These are phyloP conservation scores for Akebia trifoliata DNA, from an alignment of 164 flowering plant genomes.

Conservation along the genomic window DNA sequence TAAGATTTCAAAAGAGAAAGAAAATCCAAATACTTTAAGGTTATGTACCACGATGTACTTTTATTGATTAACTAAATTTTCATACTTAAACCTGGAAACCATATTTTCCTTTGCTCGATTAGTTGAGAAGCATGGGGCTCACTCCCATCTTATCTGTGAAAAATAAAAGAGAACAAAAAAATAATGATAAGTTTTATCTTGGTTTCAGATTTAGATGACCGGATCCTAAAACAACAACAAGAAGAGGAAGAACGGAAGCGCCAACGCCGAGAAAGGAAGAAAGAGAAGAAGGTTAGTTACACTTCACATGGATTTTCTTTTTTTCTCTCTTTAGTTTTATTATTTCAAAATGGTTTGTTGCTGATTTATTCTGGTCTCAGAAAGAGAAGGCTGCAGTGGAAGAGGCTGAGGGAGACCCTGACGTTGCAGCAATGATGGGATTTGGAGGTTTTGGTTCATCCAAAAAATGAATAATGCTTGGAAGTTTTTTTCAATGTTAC, in stretches of 20 bases:
- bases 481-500: too few relatives aligned
- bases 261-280: constrained; percentile 79
- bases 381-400: constrained; percentile 75
- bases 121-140: too few relatives aligned
- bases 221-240: constrained; percentile 77
- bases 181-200: neutral
- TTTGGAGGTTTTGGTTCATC: constrained; percentile 85
- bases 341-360: neutral
- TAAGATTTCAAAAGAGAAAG: constrained; percentile 26
- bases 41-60: too few relatives aligned
- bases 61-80: too few relatives aligned
- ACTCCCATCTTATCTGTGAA: too few relatives aligned
- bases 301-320: too few relatives aligned
- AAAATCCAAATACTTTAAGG: too few relatives aligned
- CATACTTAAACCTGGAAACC: neutral
- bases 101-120: too few relatives aligned
- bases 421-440: constrained; percentile 96
- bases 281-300: constrained; percentile 95
- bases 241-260: constrained; percentile 95
- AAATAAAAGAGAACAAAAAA: neutral
- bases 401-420: constrained; percentile 79
- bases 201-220: constrained; percentile 73
- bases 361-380: constrained; percentile 27
- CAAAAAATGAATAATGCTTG: constrained; percentile 41
- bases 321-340: too few relatives aligned